Conservation (phyloP, 768 basidiomycete species). For the Pholiota molesta region DNA sequence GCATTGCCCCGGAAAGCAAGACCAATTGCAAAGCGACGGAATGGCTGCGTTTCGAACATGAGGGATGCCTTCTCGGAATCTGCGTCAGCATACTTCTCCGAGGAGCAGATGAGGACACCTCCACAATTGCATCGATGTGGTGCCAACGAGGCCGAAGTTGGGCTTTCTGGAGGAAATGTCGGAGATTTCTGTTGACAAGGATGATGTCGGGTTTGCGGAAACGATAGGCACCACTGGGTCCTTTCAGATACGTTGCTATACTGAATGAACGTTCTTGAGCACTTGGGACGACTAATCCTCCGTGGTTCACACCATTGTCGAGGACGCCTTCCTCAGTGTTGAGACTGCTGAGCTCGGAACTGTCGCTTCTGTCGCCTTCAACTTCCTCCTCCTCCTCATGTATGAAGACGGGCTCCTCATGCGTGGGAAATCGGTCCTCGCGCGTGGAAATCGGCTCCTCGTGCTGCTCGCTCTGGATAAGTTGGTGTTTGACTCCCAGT, state of each 20-base stretch:
- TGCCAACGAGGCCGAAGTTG: conserved; percentile 12
- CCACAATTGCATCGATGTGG: neutral
- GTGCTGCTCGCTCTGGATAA: neutral
- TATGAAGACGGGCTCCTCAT: no score
- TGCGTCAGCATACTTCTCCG: no score
- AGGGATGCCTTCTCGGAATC: conserved; percentile 16
- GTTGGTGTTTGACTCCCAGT: neutral
- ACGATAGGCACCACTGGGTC: conserved; percentile 10
- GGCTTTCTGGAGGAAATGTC: conserved; percentile 11
- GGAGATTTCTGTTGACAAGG: conserved; percentile 11
- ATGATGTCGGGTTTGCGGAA: conserved; percentile 14
- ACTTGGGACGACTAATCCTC: neutral
- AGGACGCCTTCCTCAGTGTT: neutral
- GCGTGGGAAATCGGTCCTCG: no score
- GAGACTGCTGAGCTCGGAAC: no score
- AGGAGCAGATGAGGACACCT: no score
- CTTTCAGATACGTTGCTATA: neutral
- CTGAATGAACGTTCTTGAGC: neutral
- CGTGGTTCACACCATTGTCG: neutral
- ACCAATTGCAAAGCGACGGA: conserved; percentile 12
- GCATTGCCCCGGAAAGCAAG: conserved; percentile 8
- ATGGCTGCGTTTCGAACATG: conserved; percentile 15
- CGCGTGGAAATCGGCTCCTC: no score
- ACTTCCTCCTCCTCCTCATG: neutral
- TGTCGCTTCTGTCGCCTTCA: neutral